A percentile compares a stretch with the other conserved stretches of the same genome.
Conservation (phyloP, 129 eudicot species). For the Erigeron canadensis region DNA sequence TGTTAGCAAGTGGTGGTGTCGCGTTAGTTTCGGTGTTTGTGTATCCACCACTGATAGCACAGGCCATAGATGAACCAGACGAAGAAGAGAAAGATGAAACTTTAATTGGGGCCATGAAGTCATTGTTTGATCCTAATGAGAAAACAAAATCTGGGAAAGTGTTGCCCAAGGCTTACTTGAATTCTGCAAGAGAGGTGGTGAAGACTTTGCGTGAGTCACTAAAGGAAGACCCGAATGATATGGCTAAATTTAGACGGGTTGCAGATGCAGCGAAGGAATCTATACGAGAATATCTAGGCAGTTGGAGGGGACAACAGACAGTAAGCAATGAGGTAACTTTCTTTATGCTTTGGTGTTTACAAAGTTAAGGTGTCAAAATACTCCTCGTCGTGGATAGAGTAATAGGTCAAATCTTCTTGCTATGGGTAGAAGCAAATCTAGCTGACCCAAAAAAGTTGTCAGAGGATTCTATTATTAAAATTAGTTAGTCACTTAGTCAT, state of each 20-base stretch:
- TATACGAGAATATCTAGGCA: conserved; percentile 62
- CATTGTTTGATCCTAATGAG: conserved; percentile 87
- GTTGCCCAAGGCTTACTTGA: conserved; percentile 91
- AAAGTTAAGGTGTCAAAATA: neutral
- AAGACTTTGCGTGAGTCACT: conserved; percentile 78
- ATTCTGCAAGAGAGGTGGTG: conserved; percentile 85
- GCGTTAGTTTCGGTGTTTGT: conserved; percentile 35
- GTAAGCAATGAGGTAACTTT: conserved; percentile 64
- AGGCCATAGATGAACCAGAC: conserved; percentile 41
- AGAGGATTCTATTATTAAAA: too few species aligned
- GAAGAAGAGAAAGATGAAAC: conserved; percentile 62
- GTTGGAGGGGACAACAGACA: conserved; percentile 72
- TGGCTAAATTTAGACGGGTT: conserved; percentile 75
- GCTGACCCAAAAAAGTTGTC: too few species aligned
- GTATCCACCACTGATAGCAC: conserved; percentile 38
- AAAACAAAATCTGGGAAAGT: conserved; percentile 89
- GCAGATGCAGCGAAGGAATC: conserved; percentile 97
- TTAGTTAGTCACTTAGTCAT: too few species aligned
- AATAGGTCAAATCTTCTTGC: neutral
- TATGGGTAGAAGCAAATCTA: neutral
- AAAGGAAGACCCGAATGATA: conserved; percentile 75
- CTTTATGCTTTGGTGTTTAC: neutral
- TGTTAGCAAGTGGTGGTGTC: conserved; percentile 36
- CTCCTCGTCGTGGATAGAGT: neutral
- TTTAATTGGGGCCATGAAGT: conserved; percentile 59